These are phyloP conservation scores for Clitopilus passeckerianus DNA, from an alignment of 768 basidiomycete species.

Conservation along the genomic window DNA sequence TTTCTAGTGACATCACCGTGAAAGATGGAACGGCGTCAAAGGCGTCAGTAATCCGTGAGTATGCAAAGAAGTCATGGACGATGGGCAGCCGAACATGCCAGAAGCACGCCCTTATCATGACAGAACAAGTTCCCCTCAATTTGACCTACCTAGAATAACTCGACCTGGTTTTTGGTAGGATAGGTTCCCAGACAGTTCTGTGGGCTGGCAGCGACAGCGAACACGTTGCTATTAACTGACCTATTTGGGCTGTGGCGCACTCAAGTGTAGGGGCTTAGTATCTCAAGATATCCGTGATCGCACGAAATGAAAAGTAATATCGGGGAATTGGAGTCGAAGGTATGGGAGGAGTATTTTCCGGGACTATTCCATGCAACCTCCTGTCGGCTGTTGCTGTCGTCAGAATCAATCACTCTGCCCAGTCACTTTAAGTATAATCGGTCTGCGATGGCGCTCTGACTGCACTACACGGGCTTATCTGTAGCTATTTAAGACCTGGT, in stretches of 20 bases:
- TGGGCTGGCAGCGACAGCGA: not conserved
- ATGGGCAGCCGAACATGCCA: not conserved
- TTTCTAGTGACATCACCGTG: not conserved
- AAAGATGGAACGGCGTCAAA: not conserved
- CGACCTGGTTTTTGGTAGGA: not conserved
- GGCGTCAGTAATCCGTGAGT: not conserved
- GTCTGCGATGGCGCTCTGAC: not conserved
- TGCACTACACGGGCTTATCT: not conserved
- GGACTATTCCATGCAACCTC: not conserved
- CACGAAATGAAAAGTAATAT: not conserved
- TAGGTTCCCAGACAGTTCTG: not conserved
- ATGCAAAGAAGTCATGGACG: not conserved
- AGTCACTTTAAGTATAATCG: not conserved
- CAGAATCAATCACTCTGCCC: not conserved
- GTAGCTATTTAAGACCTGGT: not conserved
- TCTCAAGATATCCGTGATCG: not conserved
- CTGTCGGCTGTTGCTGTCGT: not conserved
- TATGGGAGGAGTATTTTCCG: not conserved
- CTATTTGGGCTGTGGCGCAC: not conserved
- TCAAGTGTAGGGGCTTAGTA: not conserved
- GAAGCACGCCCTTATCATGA: not conserved
- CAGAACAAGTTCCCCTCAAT: not conserved
- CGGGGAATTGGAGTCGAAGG: not conserved
- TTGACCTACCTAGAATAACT: not conserved
- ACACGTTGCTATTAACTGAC: not conserved